Evolutionary conservation across 2,329 filamentous ascomycete genomes (phyloP).

Genomic region (Peltaster fructicola): DNA sequence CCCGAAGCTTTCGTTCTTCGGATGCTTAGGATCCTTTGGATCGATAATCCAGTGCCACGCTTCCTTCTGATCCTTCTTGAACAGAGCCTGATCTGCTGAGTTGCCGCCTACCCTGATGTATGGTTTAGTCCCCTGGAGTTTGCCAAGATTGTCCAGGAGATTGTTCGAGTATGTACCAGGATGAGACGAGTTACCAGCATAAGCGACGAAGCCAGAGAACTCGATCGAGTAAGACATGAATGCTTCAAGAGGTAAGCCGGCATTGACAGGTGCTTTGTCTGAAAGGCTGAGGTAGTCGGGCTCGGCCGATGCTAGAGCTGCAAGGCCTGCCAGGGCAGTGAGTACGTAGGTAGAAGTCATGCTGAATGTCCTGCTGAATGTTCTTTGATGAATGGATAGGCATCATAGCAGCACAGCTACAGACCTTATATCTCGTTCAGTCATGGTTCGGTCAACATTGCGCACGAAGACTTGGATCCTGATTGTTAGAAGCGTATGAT

Average conservation of each 20-base stretch:
- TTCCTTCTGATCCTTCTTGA: constrained; percentile 33
- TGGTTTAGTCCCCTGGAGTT: constrained; percentile 38
- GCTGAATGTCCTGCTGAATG: too few relatives aligned
- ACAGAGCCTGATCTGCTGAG: constrained; percentile 47
- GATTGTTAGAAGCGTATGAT: too few relatives aligned
- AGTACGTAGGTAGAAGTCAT: too few relatives aligned
- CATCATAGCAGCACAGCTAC: too few relatives aligned
- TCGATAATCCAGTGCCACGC: constrained; percentile 37
- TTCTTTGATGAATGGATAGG: too few relatives aligned
- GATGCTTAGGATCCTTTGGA: constrained; percentile 39
- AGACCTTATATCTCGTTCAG: too few relatives aligned
- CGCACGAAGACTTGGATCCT: too few relatives aligned
- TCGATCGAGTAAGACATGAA: constrained; percentile 38
- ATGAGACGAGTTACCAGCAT: constrained; percentile 33
- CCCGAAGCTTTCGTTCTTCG: constrained; percentile 42
- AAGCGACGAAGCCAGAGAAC: constrained; percentile 35
- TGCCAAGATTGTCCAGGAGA: constrained; percentile 38
- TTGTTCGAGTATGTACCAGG: constrained; percentile 46
- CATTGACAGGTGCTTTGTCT: constrained; percentile 6
- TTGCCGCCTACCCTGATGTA: constrained; percentile 49
- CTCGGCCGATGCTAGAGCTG: too few relatives aligned
- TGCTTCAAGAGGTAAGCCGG: constrained; percentile 20
- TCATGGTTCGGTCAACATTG: too few relatives aligned
- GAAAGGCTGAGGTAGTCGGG: too few relatives aligned
- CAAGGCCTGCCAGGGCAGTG: too few relatives aligned